Evolutionary conservation across 768 basidiomycete genomes (phyloP), one percentile per base, ranked within the genome.

Genomic region (Amanita molliuscula): DNA sequence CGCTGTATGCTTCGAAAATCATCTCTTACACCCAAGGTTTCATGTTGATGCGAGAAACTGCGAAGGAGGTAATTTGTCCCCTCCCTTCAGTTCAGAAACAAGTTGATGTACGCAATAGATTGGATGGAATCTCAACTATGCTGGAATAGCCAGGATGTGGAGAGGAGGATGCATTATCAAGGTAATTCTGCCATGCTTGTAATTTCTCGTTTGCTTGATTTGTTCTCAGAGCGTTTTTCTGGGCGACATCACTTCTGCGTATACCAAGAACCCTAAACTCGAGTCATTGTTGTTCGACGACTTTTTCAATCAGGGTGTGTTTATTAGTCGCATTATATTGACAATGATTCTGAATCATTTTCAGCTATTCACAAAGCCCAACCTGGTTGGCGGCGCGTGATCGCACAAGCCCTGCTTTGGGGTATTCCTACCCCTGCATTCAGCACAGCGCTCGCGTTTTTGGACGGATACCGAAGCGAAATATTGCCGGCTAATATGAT

Each of bases 131-230:
- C 74, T 99, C 66, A 97, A 98, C 78, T 95, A 95, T 65, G 84
- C 93, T 59, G 94, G 93, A 54, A 98, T 99, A 63, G 96, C 96
- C 29, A 81, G 77, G 58, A 99, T 99, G 93, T 99, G 96, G 96
- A 91, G 95, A 61, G 96, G 96, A 57, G 96, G 96, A 57, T 98
- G 95, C 68, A 99, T 99, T 69, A 98, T 99, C 78, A 95, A 95
- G 79, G 87, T 81, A 52, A 55, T 37, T 57, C 34, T 21, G 25
- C 8, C 28, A 25, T 5, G 16, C 2, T 38, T 43, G 8, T 15
- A 16, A 18, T 10, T 23, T 26, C 33, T 0, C 29, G 23, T 8
- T 46, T 48, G 13, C 25, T 54, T n/a, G 48, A 43, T 36, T 13
- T 10, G 11, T 40, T 36, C 46, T 33, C 50, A 79, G 84, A 86